A percentile compares a stretch with the other conserved stretches of the same genome.
Evolutionary conservation across 164 flowering plant species (phyloP).

Genomic region (Stephania cephalantha): DNA sequence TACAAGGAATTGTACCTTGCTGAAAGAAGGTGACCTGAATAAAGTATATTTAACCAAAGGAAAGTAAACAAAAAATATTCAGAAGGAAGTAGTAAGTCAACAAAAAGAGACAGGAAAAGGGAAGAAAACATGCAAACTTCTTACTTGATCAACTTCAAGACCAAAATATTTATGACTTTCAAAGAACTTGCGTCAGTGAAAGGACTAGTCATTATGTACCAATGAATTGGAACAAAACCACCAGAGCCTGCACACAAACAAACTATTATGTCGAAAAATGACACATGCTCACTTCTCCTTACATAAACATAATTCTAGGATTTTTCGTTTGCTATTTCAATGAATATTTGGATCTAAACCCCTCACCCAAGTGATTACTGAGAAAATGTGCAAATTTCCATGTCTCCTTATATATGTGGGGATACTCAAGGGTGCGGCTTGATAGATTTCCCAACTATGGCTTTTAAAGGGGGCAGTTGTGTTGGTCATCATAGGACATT

Average conservation of each 20-base stretch:
- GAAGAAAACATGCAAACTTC: conserved; percentile 5
- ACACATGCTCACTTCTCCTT: background rate
- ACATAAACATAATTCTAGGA: no score
- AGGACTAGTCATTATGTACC: conserved; percentile 99
- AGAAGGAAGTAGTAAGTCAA: conserved; percentile 1
- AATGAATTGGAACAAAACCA: conserved; percentile 57
- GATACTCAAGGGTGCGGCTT: no score
- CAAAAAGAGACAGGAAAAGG: background rate
- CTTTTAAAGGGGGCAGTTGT: no score
- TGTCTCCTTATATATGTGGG: no score
- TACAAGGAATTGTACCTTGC: conserved; percentile 99
- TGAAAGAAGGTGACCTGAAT: conserved; percentile 90
- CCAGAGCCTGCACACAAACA: conserved; percentile 38
- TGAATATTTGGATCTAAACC: no score
- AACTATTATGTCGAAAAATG: conserved; percentile 10
- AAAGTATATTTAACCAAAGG: background rate
- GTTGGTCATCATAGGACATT: no score
- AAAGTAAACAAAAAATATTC: background rate
- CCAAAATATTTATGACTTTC: conserved; percentile 91
- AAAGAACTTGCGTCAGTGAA: conserved; percentile 85
- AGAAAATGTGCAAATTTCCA: no score
- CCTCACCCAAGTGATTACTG: no score
- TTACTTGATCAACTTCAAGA: conserved; percentile 85
- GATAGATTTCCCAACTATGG: no score
- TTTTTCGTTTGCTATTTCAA: no score